Conservation (phyloP, 1,284 basidiomycete genomes). For the Boletus subluridellus region DNA sequence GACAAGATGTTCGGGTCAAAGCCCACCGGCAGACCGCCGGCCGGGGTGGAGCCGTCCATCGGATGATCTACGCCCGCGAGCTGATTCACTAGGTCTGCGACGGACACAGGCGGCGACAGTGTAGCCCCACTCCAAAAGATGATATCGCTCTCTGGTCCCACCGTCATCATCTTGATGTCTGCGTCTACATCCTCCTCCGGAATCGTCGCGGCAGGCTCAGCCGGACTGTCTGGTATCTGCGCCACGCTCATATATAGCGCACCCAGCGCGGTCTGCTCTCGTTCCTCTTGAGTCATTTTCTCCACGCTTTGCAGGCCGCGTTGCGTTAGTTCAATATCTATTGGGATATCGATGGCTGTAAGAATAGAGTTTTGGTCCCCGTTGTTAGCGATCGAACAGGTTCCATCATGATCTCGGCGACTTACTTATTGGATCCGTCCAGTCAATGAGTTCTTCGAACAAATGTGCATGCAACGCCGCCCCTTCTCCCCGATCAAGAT, state of each 20-base stretch:
- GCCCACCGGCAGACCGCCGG: constrained; percentile 18
- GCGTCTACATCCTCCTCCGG: constrained; percentile 66
- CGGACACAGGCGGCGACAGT: constrained; percentile 43
- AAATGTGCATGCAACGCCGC: constrained; percentile 73
- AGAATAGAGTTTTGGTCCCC: background rate
- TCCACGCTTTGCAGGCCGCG: constrained; percentile 67
- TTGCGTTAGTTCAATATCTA: constrained; percentile 47
- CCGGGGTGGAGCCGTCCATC: constrained; percentile 19
- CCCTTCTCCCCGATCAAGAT: constrained; percentile 79
- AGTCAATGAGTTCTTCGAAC: constrained; percentile 80
- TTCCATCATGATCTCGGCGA: constrained; percentile 13
- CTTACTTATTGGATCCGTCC: constrained; percentile 73
- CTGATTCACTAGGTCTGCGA: constrained; percentile 68
- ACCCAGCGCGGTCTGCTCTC: constrained; percentile 71
- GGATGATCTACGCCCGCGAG: constrained; percentile 41
- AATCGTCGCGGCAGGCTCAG: constrained; percentile 58
- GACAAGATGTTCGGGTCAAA: constrained; percentile 41
- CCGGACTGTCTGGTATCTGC: constrained; percentile 73
- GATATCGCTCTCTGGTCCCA: constrained; percentile 63
- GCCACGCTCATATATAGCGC: constrained; percentile 65
- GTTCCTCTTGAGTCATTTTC: constrained; percentile 62
- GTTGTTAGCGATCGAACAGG: constrained; percentile 20
- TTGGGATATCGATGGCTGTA: constrained; percentile 61
- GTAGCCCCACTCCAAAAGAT: constrained; percentile 54
- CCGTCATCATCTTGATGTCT: constrained; percentile 59